Evolutionary conservation across 2,329 filamentous ascomycete species (phyloP), one percentile per base, ranked within the genome.

Genomic region (Lasiodiplodia sp.): DNA sequence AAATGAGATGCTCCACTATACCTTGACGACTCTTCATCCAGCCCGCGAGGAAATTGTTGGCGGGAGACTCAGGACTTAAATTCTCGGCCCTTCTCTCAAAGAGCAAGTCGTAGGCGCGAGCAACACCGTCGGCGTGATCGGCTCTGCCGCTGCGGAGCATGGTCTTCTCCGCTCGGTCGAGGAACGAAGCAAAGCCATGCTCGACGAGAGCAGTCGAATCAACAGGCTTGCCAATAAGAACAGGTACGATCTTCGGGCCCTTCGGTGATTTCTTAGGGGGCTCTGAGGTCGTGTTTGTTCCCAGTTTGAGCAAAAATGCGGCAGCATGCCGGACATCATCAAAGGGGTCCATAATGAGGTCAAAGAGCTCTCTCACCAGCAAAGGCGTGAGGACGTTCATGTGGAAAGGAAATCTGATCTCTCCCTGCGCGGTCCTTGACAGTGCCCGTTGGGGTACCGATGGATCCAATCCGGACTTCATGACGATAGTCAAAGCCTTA

Each of bases 91-190:
- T 31, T 6, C 55, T 66, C 66, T 75, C 72, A 68, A 90, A 92
- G 1, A 93, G 78, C 18, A 97, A 81, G 51, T 92, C 89, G 70
- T 91, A 91, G 2, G 91, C 85, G 66, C 93, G 89, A 40, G 94
- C 95, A 58, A 96, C 90, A 11, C 95, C 95, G 79, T 99, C 95
- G 1, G 94, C 94, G 77, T 97, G 93, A 76, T 98, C 94, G 14
- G 94, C 95, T 70, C 96, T 87, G 25, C 93, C 93, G 4, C 93
- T 97, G 31, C 82, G 84, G 25, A 89, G 85, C 69, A 92, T 90
- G 40, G 87, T 82, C 4, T 80, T 78, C 68, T 90, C 86, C 1
- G 82, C 83, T 38, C 79, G 74, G 11, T 70, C 52, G 10, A 81
- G 67, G 34, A 79, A 79, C 2, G 56, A 70, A 28, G 72, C 71